Percentiles rank a stretch among this genome's conserved stretches.
These are phyloP conservation scores for Cercospora sesami DNA, from an alignment of 2,329 filamentous ascomycete species.

Conservation along the genomic window DNA sequence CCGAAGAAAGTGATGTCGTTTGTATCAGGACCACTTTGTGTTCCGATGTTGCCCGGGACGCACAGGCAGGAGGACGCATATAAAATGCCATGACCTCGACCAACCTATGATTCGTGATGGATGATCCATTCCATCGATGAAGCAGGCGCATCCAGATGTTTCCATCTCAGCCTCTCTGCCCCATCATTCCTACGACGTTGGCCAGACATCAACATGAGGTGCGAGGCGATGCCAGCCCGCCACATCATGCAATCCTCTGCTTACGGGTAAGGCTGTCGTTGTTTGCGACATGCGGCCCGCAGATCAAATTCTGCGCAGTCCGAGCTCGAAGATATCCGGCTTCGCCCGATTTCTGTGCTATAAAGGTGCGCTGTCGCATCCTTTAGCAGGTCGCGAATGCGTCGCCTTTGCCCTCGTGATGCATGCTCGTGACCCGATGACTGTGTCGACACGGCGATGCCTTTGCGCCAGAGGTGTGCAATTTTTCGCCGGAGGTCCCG, in stretches of 20 bases:
- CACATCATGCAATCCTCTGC: conserved; percentile 14
- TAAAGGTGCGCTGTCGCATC: conserved; percentile 7
- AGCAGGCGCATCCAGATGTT: neutral
- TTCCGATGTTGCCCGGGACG: conserved; percentile 24
- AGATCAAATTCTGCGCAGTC: conserved; percentile 24
- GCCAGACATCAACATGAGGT: neutral
- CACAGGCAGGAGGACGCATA: conserved; percentile 16
- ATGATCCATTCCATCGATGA: conserved; percentile 8
- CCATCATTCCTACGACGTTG: neutral
- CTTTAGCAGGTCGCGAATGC: neutral
- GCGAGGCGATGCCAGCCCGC: neutral
- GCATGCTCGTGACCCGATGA: neutral
- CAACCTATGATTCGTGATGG: neutral
- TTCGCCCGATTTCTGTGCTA: conserved; percentile 19
- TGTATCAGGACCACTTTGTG: conserved; percentile 17
- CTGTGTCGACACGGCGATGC: conserved; percentile 4
- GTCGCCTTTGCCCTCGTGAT: neutral
- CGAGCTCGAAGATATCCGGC: conserved; percentile 20
- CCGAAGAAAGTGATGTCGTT: conserved; percentile 23
- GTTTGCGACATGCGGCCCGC: conserved; percentile 23
- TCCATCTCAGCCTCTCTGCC: neutral
- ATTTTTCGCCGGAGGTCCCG: neutral
- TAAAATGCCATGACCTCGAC: conserved; percentile 22
- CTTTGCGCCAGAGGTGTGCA: neutral
- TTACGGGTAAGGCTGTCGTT: conserved; percentile 18